These are phyloP conservation scores for Paraphaeosphaeria sporulosa DNA, from an alignment of 2,329 filamentous ascomycete species.

Conservation along the genomic window DNA sequence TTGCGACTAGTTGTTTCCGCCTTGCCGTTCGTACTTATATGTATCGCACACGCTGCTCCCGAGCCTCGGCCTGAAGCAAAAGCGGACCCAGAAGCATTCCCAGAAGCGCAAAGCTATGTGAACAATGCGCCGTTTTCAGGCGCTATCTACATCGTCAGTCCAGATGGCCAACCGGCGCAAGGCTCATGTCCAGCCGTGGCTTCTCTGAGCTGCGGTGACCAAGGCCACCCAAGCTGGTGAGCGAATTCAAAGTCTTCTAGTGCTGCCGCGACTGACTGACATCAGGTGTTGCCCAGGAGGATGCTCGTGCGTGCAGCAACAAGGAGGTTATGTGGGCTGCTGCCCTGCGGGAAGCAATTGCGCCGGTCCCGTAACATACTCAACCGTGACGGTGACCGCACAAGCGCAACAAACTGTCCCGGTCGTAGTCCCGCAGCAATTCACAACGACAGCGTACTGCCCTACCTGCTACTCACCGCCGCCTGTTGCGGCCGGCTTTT, in stretches of 20 bases:
- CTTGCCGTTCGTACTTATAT: slow-evolving; percentile 22
- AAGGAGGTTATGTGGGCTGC: slow-evolving; percentile 47
- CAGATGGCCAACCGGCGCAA: slow-evolving; percentile 44
- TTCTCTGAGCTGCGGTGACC: slow-evolving; percentile 52
- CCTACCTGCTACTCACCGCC: slow-evolving; percentile 22
- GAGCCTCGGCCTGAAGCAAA: slow-evolving; percentile 34
- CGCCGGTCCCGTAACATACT: slow-evolving; percentile 31
- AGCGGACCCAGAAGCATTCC: slow-evolving; percentile 25
- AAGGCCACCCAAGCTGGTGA: slow-evolving; percentile 54
- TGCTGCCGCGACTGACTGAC: neutral
- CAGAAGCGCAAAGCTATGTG: slow-evolving; percentile 35
- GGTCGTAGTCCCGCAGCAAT: slow-evolving; percentile 36
- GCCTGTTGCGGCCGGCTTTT: slow-evolving; percentile 36
- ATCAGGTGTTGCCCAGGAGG: slow-evolving; percentile 48
- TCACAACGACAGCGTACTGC: slow-evolving; percentile 25
- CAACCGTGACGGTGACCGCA: slow-evolving; percentile 45
- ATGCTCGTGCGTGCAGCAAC: slow-evolving; percentile 43
- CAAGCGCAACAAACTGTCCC: slow-evolving; percentile 38
- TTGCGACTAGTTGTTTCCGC: slow-evolving; percentile 19
- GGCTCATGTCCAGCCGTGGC: slow-evolving; percentile 44
- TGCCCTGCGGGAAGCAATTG: slow-evolving; percentile 47
- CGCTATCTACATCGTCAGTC: slow-evolving; percentile 48
- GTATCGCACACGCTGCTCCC: slow-evolving; percentile 30
- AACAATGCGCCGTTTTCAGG: slow-evolving; percentile 51
- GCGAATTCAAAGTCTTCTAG: slow-evolving; percentile 14